A percentile compares a stretch with the other conserved stretches of the same genome.
These are phyloP conservation scores for Colletotrichum lini DNA, from an alignment of 2,329 filamentous ascomycete genomes.

Conservation along the genomic window DNA sequence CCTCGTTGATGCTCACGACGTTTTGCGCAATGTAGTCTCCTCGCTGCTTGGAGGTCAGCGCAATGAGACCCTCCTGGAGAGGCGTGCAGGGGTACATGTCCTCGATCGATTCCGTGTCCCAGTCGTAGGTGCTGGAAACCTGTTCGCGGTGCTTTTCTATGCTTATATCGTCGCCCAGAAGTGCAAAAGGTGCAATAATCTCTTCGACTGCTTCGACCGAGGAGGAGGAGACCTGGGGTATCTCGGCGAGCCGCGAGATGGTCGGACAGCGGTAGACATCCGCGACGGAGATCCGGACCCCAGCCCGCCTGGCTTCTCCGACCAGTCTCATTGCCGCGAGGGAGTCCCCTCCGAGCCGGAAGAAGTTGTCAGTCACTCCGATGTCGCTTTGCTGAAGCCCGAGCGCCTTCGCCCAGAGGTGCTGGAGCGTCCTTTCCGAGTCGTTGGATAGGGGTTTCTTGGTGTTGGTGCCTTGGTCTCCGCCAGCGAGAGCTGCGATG, in stretches of 20 bases:
- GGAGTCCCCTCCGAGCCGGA: constrained; percentile 46
- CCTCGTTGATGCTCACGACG: constrained; percentile 31
- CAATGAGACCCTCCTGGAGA: constrained; percentile 33
- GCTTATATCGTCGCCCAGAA: background rate
- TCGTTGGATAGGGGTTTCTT: background rate
- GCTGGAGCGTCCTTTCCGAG: background rate
- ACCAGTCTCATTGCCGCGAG: constrained; percentile 46
- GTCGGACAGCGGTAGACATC: constrained; percentile 18
- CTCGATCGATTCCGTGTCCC: constrained; percentile 2
- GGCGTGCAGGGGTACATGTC: constrained; percentile 17
- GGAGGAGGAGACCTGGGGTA: background rate
- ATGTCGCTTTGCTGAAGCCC: background rate
- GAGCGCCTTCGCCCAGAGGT: constrained; percentile 20
- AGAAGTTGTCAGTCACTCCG: constrained; percentile 44
- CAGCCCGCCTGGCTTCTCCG: background rate
- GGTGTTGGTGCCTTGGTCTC: background rate
- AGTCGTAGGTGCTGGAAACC: constrained; percentile 1
- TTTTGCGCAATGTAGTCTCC: constrained; percentile 39
- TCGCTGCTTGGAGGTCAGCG: constrained; percentile 40
- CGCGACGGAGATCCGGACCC: constrained; percentile 9
- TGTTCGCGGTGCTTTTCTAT: background rate
- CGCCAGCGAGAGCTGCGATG: background rate
- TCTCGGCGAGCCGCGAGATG: constrained; percentile 11
- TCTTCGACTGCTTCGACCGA: background rate
- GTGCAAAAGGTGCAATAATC: background rate